phyloP scores from a whole-genome alignment of 78 protist species.

The Chrysochromulina parva region DNA sequence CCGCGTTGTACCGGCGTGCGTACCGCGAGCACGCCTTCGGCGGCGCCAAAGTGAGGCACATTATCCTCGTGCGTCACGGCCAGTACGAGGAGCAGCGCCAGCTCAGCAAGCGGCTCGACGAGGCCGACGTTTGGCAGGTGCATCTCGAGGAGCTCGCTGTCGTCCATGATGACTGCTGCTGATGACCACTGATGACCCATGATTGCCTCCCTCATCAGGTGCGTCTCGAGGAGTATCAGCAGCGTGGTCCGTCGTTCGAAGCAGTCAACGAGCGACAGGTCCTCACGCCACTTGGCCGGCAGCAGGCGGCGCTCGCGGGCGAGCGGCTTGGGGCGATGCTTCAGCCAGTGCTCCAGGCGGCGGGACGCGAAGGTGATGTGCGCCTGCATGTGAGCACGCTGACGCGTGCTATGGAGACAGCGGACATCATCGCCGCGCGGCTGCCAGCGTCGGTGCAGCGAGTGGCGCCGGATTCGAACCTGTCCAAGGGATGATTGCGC shows the following conservation, averaged over 20 bases:
- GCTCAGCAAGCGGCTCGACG: neutral
- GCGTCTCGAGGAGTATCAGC: no score
- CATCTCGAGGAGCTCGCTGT: neutral
- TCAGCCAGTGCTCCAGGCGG: neutral
- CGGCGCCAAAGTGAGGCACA: neutral
- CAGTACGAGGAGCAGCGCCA: neutral
- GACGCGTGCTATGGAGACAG: neutral
- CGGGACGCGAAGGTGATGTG: neutral
- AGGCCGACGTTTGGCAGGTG: neutral
- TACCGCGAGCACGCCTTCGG: constrained; percentile 1
- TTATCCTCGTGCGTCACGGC: constrained; percentile 15
- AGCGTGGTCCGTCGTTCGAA: neutral
- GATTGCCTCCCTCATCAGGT: no score
- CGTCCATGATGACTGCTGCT: no score
- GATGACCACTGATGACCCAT: no score
- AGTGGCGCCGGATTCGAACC: neutral
- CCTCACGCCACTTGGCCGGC: neutral
- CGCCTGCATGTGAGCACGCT: neutral
- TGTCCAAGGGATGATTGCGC: no score
- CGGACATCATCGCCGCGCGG: neutral
- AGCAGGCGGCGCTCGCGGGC: neutral
- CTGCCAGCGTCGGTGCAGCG: neutral
- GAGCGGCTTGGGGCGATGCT: neutral
- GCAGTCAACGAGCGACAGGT: neutral
- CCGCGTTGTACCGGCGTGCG: neutral